Evolutionary conservation across 129 eudicot species (phyloP).

Genomic region (Dittrichia graveolens): DNA sequence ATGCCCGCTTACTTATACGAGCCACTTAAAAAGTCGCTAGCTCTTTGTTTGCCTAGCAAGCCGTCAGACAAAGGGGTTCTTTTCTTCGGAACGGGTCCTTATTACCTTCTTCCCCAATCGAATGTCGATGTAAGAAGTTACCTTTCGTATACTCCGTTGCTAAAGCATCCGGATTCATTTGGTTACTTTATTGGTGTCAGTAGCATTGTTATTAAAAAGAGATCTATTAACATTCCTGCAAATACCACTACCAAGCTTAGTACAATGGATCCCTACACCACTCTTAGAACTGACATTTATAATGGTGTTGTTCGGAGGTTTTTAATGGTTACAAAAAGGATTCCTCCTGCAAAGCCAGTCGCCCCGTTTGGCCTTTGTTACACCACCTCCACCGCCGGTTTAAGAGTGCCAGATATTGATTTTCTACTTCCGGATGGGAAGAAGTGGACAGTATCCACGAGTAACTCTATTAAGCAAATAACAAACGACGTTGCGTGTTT

Average conservation of each 20-base stretch:
- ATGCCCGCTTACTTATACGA: conserved; percentile 37
- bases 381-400: neutral
- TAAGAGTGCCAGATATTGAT: conserved; percentile 35
- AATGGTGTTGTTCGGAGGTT: conserved; percentile 11
- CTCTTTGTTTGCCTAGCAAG: conserved; percentile 46
- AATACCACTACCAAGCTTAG: conserved; percentile 33
- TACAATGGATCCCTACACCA: conserved; percentile 39
- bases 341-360: neutral
- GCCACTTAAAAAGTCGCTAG: conserved; percentile 34
- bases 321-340: conserved; percentile 5
- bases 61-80: conserved; percentile 37
- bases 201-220: conserved; percentile 28
- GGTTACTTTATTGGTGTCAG: conserved; percentile 42
- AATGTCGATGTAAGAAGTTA: conserved; percentile 29
- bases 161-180: conserved; percentile 18
- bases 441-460: conserved; percentile 35
- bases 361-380: conserved; percentile 4
- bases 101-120: conserved; percentile 37
- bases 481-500: conserved; percentile 35
- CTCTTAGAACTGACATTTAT: conserved; percentile 29
- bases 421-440: conserved; percentile 27
- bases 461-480: conserved; percentile 36
- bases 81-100: conserved; percentile 49
- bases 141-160: conserved; percentile 38
- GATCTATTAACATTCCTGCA: conserved; percentile 18